phyloP scores from a whole-genome alignment of 2,329 filamentous ascomycete genomes.

The Fusarium xyrophilum region DNA sequence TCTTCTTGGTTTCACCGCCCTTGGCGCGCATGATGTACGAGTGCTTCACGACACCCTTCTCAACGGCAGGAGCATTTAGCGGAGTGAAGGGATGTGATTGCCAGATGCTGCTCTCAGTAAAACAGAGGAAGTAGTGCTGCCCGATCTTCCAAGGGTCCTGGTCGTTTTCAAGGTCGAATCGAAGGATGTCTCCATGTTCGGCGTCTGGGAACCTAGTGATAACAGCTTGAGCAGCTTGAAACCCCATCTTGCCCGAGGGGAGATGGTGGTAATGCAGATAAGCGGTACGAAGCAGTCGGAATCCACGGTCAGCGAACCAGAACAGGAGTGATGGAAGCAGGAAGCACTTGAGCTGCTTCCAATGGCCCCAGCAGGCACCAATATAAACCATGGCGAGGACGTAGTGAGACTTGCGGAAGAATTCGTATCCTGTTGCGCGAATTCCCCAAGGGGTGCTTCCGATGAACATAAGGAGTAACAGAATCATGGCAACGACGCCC shows the following conservation, averaged over 20 bases:
- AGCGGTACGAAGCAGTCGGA: constrained; percentile 63
- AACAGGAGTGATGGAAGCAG: constrained; percentile 70
- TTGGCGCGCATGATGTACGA: constrained; percentile 66
- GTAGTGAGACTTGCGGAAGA: constrained; percentile 78
- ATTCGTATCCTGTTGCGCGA: constrained; percentile 74
- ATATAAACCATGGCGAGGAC: constrained; percentile 76
- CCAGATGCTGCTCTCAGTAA: constrained; percentile 71
- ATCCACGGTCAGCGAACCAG: constrained; percentile 68
- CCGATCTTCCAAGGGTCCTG: constrained; percentile 70
- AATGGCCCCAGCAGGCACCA: constrained; percentile 78
- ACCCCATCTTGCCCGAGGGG: constrained; percentile 54
- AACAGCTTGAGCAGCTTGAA: constrained; percentile 59
- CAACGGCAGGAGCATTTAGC: constrained; percentile 57
- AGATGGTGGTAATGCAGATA: constrained; percentile 67
- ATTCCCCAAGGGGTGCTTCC: constrained; percentile 66
- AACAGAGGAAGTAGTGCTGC: constrained; percentile 76
- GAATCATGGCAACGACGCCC: constrained; percentile 71
- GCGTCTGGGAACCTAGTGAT: constrained; percentile 58
- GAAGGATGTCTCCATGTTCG: constrained; percentile 66
- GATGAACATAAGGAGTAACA: constrained; percentile 67
- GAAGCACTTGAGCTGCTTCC: constrained; percentile 71
- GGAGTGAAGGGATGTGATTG: constrained; percentile 77
- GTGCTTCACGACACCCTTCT: constrained; percentile 54
- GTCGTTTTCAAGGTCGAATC: constrained; percentile 69
- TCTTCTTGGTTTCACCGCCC: constrained; percentile 64